Evolutionary conservation across 805 yeast genomes (phyloP).

Genomic region (Monosporozyma solicola): DNA sequence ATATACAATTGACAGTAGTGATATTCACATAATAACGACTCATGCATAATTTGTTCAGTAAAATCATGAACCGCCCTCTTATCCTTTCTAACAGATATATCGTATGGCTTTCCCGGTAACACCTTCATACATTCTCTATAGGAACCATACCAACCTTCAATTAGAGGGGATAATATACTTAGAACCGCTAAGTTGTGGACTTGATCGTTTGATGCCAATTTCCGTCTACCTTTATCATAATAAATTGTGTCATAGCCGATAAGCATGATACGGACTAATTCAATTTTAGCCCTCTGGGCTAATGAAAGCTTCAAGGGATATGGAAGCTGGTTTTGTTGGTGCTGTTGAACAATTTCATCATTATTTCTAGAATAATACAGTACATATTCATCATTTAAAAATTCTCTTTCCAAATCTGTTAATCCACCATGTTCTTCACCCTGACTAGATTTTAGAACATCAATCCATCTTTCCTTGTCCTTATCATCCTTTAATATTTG

Average conservation of each 20-base stretch:
- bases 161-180: constrained; percentile 63
- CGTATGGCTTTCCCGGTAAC: constrained; percentile 30
- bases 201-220: constrained; percentile 37
- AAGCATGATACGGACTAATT: constrained; percentile 66
- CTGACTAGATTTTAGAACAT: constrained; percentile 11
- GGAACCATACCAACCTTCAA: constrained; percentile 68
- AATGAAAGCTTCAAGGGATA: constrained; percentile 44
- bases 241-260: constrained; percentile 80
- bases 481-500: constrained; percentile 18
- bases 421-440: constrained; percentile 7
- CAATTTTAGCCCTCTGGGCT: constrained; percentile 69
- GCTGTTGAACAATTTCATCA: constrained; percentile 6
- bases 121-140: constrained; percentile 49
- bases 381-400: constrained; percentile 28
- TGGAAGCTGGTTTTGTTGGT: constrained; percentile 7
- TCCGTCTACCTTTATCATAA: constrained; percentile 45
- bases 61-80: constrained; percentile 28
- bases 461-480: constrained; percentile 20
- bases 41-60: constrained; percentile 45
- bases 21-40: constrained; percentile 70
- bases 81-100: constrained; percentile 18
- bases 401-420: constrained; percentile 23
- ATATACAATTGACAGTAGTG: constrained; percentile 78
- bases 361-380: constrained; percentile 16
- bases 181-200: constrained; percentile 63